Evolutionary conservation across 495 filamentous ascomycete genomes (phyloP).

Genomic region (Tuber indicum): DNA sequence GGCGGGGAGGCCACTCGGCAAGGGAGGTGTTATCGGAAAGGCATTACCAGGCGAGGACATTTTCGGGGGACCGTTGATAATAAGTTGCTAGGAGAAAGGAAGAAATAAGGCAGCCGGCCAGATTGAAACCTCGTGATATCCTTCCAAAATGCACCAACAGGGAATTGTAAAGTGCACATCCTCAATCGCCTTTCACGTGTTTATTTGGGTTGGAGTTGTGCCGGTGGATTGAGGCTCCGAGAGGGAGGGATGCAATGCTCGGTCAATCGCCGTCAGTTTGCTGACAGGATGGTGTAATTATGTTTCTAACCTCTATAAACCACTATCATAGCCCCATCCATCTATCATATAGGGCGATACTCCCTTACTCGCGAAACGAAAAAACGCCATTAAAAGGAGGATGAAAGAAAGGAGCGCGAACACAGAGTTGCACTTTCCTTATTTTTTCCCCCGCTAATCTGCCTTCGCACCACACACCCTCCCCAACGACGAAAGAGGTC

Average conservation of each 20-base stretch:
- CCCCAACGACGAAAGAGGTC: background rate
- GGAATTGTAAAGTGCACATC: background rate
- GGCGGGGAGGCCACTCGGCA: slow-evolving; percentile 49
- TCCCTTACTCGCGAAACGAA: background rate
- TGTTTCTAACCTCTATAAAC: background rate
- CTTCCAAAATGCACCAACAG: background rate
- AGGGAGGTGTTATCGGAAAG: slow-evolving; percentile 46
- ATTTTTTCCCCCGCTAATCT: background rate
- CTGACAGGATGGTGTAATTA: no score
- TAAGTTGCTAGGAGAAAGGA: slow-evolving; percentile 46
- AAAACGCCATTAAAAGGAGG: background rate
- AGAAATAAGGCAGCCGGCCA: slow-evolving; percentile 20
- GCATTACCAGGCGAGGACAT: slow-evolving; percentile 45
- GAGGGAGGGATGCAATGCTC: background rate
- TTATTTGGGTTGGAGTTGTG: background rate
- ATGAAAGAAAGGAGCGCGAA: background rate
- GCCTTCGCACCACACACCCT: background rate
- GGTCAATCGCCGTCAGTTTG: background rate
- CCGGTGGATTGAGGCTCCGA: background rate
- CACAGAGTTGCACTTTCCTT: background rate
- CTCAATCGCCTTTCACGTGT: no score
- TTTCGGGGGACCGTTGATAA: slow-evolving; percentile 48
- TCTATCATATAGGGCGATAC: background rate
- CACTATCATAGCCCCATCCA: background rate
- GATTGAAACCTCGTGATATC: slow-evolving; percentile 17